Evolutionary conservation across 805 yeast species (phyloP), one percentile per base, ranked within the genome.

Genomic region (Lachancea nothofagi): DNA sequence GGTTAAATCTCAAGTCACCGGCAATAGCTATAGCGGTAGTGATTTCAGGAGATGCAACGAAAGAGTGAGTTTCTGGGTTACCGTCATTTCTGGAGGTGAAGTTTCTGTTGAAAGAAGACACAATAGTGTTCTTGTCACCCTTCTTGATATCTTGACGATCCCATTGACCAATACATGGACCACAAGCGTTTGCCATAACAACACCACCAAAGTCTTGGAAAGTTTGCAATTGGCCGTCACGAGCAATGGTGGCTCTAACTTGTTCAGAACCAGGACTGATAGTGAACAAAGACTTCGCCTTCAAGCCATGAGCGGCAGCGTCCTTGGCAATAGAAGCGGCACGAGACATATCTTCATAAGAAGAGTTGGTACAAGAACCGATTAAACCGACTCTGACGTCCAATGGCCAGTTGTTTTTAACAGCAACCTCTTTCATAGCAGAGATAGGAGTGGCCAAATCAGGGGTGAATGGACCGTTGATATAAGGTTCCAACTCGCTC

Each of bases 81-180:
- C 96, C 95, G 70, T 89, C 97, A 67, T 89, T 89, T 80, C 97
- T 85, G 50, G 96, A 81, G 55, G 96, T 84, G 78, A 90, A 90
- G 72, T 90, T 90, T 77, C 97, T 85, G 83, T 90, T 90, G 81
- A 85, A 90, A 47, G 96, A 87, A 29, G 97, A 85, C 59, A 90
- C 90, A 67, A 90, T 90, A 57, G 97, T 90, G 77, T 90, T 90
- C 71, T 86, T 83, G 67, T 85, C 95, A 64, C 89, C 93, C 75
- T 85, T 87, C 74, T 85, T 80, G 66, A 86, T 78, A 65, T 85
- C 89, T 59, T 75, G 83, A 70, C 97, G 83, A 67, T 89, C 96
- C 97, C 97, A 90, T 75, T 90, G 97, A 61, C 97, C 97, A 62
- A 89, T 89, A 77, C 97, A 89, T 62, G 97, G 97, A 61, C 97